Percentiles rank a stretch among this genome's conserved stretches.
Conservation (phyloP, 148 eudicot species). For the Nyssa sinensis region DNA sequence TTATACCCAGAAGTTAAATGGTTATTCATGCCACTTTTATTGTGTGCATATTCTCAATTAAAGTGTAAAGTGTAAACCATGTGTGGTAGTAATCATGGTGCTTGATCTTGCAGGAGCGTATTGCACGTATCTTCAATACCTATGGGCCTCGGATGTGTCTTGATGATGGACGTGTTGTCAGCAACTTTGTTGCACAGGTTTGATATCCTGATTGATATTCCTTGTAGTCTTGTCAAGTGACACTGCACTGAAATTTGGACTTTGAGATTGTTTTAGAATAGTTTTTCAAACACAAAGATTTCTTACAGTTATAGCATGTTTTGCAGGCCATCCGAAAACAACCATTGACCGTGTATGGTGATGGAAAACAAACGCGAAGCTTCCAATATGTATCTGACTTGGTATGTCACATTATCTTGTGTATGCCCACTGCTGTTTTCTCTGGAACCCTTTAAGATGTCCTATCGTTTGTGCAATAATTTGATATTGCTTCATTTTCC, state of each 20-base stretch:
- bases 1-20: neutral
- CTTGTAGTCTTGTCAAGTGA: slow-evolving; percentile 2
- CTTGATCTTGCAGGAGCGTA: slow-evolving; percentile 57
- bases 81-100: neutral
- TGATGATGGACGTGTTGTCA: slow-evolving; percentile 91
- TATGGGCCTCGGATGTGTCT: slow-evolving; percentile 91
- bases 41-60: neutral
- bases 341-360: slow-evolving; percentile 89
- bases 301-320: slow-evolving; percentile 12
- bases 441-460: neutral
- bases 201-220: slow-evolving; percentile 12
- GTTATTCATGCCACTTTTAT: neutral
- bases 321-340: slow-evolving; percentile 81
- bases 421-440: neutral
- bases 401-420: slow-evolving; percentile 40
- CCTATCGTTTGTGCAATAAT: neutral
- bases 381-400: slow-evolving; percentile 89
- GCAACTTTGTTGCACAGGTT: slow-evolving; percentile 90
- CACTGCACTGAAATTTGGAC: neutral
- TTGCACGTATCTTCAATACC: slow-evolving; percentile 83
- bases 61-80: neutral
- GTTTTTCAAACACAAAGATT: neutral
- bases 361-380: slow-evolving; percentile 88
- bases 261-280: neutral
- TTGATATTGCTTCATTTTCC: neutral